Base-by-base conservation (phyloP, 108 stramenopile species). In the Seminavis robusta region DNA sequence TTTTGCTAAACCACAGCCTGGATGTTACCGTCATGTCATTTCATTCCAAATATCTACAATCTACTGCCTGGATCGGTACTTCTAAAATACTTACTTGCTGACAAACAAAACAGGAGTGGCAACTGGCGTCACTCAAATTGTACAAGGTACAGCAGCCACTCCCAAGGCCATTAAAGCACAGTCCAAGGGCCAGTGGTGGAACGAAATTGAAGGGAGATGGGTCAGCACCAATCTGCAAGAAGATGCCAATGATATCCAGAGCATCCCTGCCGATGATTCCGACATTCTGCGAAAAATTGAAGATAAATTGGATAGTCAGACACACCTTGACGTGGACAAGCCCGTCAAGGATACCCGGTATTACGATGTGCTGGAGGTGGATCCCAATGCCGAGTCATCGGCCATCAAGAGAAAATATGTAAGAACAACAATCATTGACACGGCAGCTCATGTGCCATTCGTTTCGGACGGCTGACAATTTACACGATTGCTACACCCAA, bases 391-490 rank as follows among this genome's bases (percentile, higher is more conserved):
- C 8, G 71, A 81, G 7, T 72, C 81, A 23, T 63, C 69, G 4
- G 77, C 73, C 34, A 94, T 98, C 34, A 95, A 95, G 54, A 83
- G 94, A 54, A 77, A 88, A 38, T 98, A 98, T 60, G n/a, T n/a
- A n/a, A n/a, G n/a, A n/a, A n/a, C n/a, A n/a, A n/a, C n/a, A n/a
- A n/a, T n/a, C n/a, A n/a, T n/a, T n/a, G n/a, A n/a, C n/a, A n/a
- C n/a, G n/a, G n/a, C n/a, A n/a, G n/a, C n/a, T n/a, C n/a, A n/a
- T n/a, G n/a, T n/a, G n/a, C n/a, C n/a, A n/a, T n/a, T n/a, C n/a
- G n/a, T n/a, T n/a, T n/a, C n/a, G n/a, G n/a, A n/a, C n/a, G n/a
- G n/a, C n/a, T n/a, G n/a, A n/a, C n/a, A n/a, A n/a, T n/a, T n/a
- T n/a, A n/a, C n/a, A n/a, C n/a, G n/a, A n/a, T n/a, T n/a, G n/a